These are phyloP conservation scores for Malus domestica DNA, from an alignment of 306 rosid genomes.

Conservation along the genomic window ASM211411v1 NC_041797.1:2157501-2158000, in stretches of 20 bases:
- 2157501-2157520: constrained; percentile 74
- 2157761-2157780: neutral
- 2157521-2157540: constrained; percentile 45
- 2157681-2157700: neutral
- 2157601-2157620: constrained; percentile 16
- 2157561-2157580: constrained; percentile 89
- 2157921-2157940: neutral
- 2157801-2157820: neutral
- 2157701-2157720: neutral
- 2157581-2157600: constrained; percentile 42
- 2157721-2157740: neutral
- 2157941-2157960: neutral
- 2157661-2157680: neutral
- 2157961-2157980: neutral
- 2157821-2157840: neutral
- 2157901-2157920: neutral
- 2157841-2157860: neutral
- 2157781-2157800: neutral
- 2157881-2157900: neutral
- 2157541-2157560: constrained; percentile 70
- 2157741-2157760: neutral
- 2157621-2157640: constrained; percentile 1
- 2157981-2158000: neutral
- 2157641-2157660: neutral
- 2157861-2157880: neutral